Base-by-base conservation (phyloP, 2,329 filamentous ascomycete genomes). In the Aspergillus sp. region DNA sequence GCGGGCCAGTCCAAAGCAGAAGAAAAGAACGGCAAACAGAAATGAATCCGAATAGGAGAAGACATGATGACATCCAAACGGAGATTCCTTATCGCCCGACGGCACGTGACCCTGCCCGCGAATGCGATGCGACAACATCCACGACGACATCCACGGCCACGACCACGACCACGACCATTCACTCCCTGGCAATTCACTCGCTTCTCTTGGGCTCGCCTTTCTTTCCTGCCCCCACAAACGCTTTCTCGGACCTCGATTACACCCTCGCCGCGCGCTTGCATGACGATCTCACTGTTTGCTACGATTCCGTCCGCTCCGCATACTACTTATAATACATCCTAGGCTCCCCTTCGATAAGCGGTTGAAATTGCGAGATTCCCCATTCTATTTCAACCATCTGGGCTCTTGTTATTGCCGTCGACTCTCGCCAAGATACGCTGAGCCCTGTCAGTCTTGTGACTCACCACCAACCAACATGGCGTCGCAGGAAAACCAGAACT, bases 401-500 rank as follows among this genome's bases (percentile, higher is more conserved):
- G 19, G 19, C 19, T 2, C 19, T 19, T 19, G 19, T 19, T 19
- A 19, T 19, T 19, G 19, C 2, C 19, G 19, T 19, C 19, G 19
- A 19, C 19, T 19, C 19, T 19, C 19, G 19, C 19, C 19, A 19
- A 19, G 19, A 19, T 19, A 19, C 19, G 19, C 19, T 19, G 19
- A 19, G 19, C 19, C 19, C 19, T 19, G 19, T 19, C 19, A 19
- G 10, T 41, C 10, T 27, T 30, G 40, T 42, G 28, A 42, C 35
- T 12, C 19, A 38, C 30, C 5, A 32, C 28, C 41, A 46, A 32
- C 19, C 41, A 55, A 30, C 34, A 64, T 63, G 61, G 52, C 55
- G 32, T 52, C 55, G 32, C 48, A 51, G 34, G 55, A 58, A 34
- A 55, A 57, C 32, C 44, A 46, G 19, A 19, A 19, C 19, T 19